phyloP scores from a whole-genome alignment of 2,329 filamentous ascomycete genomes.

The Seiridium unicorne region DNA sequence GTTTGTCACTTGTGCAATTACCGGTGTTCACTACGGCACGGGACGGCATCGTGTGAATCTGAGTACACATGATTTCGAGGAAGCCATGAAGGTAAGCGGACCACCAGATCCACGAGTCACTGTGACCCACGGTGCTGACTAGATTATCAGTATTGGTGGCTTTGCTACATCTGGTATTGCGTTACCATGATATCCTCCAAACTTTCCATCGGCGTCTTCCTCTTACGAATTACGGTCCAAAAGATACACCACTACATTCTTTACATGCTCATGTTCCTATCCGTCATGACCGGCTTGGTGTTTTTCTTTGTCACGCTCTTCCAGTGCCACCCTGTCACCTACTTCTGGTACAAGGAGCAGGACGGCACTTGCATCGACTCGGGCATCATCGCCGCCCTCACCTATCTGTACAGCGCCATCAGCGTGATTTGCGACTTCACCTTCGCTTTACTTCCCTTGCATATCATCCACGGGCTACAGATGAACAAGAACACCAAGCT shows the following conservation, averaged over 20 bases:
- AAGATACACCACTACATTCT: constrained; percentile 15
- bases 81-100: constrained; percentile 9
- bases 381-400: constrained; percentile 40
- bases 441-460: constrained; percentile 45
- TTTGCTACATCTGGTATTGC: constrained; percentile 16
- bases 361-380: constrained; percentile 21
- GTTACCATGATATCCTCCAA: constrained; percentile 17
- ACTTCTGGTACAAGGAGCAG: constrained; percentile 16
- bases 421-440: constrained; percentile 48
- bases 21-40: constrained; percentile 9
- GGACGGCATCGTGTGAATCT: constrained; percentile 7
- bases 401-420: constrained; percentile 42
- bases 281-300: constrained; percentile 14
- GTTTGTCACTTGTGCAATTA: constrained; percentile 8
- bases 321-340: constrained; percentile 17
- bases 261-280: constrained; percentile 12
- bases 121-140: too few relatives aligned
- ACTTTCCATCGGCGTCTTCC: constrained; percentile 17
- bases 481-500: constrained; percentile 45
- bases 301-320: constrained; percentile 19
- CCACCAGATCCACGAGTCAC: neutral
- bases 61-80: neutral
- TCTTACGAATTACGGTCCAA: constrained; percentile 17
- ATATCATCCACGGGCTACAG: constrained; percentile 44
- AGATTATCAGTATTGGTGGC: constrained; percentile 6